Conservation (phyloP, 116 monocot species). For the Zostera marina region DNA sequence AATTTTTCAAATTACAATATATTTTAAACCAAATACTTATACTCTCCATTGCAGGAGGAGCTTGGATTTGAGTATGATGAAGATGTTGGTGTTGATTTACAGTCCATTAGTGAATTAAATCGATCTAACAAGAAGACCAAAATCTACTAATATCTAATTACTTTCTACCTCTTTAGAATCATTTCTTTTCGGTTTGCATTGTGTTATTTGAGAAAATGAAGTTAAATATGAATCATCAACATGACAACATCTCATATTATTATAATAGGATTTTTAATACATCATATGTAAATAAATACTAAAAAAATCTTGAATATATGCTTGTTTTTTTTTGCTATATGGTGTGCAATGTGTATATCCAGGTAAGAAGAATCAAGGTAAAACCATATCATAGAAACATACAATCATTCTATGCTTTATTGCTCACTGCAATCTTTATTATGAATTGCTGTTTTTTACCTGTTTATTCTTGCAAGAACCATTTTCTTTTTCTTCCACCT, state of each 20-base stretch:
- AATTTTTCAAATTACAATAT: too few species aligned
- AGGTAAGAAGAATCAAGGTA: too few species aligned
- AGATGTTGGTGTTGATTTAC: slow-evolving; percentile 71
- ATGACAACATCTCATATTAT: too few species aligned
- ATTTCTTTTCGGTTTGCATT: background rate
- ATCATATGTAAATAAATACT: too few species aligned
- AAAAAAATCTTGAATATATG: background rate
- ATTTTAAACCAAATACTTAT: too few species aligned
- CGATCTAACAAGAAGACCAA: slow-evolving; percentile 26
- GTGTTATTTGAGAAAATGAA: background rate
- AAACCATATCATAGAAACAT: too few species aligned
- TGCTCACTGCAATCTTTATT: background rate
- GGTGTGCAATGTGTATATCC: background rate
- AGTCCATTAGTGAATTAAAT: slow-evolving; percentile 41
- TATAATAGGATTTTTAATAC: too few species aligned
- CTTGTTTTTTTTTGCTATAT: background rate
- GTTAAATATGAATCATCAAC: too few species aligned
- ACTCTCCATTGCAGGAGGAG: slow-evolving; percentile 49
- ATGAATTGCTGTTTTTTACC: background rate
- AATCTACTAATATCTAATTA: slow-evolving; percentile 4
- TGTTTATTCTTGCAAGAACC: too few species aligned
- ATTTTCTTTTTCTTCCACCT: background rate
- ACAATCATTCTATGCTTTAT: too few species aligned
- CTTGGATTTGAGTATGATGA: slow-evolving; percentile 89
- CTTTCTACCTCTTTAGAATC: background rate